Conservation (phyloP, 345 rosid genomes). For the Citrus sinensis region DNA sequence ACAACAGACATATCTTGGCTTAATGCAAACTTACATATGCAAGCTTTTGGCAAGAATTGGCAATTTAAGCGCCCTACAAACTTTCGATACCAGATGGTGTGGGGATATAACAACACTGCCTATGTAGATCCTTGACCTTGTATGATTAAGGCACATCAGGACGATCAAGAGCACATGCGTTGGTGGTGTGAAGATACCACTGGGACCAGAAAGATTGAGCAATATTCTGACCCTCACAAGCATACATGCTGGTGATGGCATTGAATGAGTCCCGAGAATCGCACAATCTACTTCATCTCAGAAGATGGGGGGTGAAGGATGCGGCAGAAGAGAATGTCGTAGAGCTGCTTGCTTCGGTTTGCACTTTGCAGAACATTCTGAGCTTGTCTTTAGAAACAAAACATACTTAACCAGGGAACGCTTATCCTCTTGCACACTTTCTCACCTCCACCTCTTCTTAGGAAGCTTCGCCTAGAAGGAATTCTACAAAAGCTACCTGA, state of each 20-base stretch:
- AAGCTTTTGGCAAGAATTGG: conserved; percentile 28
- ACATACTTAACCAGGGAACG: not conserved
- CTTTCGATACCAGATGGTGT: conserved; percentile 35
- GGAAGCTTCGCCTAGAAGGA: conserved; percentile 33
- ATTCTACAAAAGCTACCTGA: conserved; percentile 22
- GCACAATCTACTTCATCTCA: conserved; percentile 25
- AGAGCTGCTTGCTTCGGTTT: conserved; percentile 27
- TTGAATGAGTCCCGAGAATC: conserved; percentile 19
- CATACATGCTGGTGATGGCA: conserved; percentile 22
- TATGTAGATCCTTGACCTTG: conserved; percentile 19
- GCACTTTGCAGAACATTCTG: conserved; percentile 31
- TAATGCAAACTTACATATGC: conserved; percentile 25
- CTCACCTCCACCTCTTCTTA: conserved; percentile 32
- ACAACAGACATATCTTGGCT: conserved; percentile 38
- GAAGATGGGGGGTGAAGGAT: conserved; percentile 36
- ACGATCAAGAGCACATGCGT: conserved; percentile 21
- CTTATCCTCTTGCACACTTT: conserved; percentile 29
- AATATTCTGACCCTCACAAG: conserved; percentile 37
- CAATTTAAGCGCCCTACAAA: conserved; percentile 23
- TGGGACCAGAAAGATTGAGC: conserved; percentile 26
- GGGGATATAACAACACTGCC: conserved; percentile 21
- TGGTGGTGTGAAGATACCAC: conserved; percentile 26
- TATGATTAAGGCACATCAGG: conserved; percentile 30
- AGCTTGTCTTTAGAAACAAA: conserved; percentile 29
- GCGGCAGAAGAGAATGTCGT: conserved; percentile 22